Evolutionary conservation across 352 stramenopile genomes (phyloP).

Genomic region (Phytophthora megakarya): DNA sequence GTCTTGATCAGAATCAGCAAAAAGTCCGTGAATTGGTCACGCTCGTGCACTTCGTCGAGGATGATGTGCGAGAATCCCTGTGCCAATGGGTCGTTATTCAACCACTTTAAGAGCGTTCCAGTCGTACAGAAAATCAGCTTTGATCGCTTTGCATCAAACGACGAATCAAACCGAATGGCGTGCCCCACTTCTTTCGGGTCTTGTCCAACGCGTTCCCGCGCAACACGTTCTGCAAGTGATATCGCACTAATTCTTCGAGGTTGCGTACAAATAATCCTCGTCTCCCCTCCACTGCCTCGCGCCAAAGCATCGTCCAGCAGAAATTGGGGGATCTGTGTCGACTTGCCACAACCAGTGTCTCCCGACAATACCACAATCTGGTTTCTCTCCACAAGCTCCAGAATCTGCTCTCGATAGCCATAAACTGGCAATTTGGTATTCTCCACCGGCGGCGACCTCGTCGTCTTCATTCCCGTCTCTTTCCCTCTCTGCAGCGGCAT

Average conservation of each 20-base stretch:
- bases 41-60: constrained; percentile 97
- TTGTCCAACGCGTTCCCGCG: constrained; percentile 64
- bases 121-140: constrained; percentile 98
- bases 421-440: constrained; percentile 59
- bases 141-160: constrained; percentile 75
- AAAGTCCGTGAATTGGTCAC: constrained; percentile 96
- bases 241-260: constrained; percentile 93
- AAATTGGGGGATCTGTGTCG: constrained; percentile 94
- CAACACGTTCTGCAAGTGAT: constrained; percentile 87
- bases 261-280: constrained; percentile 92
- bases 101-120: constrained; percentile 88
- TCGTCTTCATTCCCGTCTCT: constrained; percentile 9
- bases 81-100: constrained; percentile 76
- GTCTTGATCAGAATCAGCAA: constrained; percentile 94
- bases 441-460: constrained; percentile 21
- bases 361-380: constrained; percentile 93
- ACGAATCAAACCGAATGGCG: constrained; percentile 91
- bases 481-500: constrained; percentile 37
- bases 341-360: constrained; percentile 95
- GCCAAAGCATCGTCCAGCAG: constrained; percentile 86
- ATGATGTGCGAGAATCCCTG: constrained; percentile 93
- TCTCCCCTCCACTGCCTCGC: constrained; percentile 57
- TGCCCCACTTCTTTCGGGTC: constrained; percentile 89
- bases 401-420: constrained; percentile 66
- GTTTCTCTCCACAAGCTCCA: constrained; percentile 68